These are phyloP conservation scores for Omphalea diandra DNA, from an alignment of 441 rosid species.

Conservation along the genomic window DNA sequence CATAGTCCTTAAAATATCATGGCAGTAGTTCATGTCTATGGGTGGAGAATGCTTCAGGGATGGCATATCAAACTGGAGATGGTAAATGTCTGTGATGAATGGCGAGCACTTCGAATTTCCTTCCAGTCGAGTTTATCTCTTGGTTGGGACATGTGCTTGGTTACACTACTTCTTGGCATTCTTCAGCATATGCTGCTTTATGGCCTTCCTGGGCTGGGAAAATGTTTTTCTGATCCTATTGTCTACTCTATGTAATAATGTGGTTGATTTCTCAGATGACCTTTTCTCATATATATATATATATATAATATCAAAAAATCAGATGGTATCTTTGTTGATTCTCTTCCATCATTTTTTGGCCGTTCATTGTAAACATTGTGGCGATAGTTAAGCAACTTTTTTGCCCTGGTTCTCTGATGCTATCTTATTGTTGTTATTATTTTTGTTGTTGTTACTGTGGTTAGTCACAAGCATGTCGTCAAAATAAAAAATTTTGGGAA, in stretches of 20 bases:
- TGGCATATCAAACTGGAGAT: neutral
- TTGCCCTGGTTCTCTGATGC: neutral
- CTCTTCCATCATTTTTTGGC: constrained; percentile 10
- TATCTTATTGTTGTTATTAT: too few relatives aligned
- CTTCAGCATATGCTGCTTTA: neutral
- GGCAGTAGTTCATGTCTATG: neutral
- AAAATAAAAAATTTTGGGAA: neutral
- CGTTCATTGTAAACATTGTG: constrained; percentile 15
- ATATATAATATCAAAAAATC: neutral
- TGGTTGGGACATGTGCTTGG: neutral
- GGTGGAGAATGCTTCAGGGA: constrained; percentile 4
- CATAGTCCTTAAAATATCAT: neutral
- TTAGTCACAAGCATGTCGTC: constrained; percentile 1
- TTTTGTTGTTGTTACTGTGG: too few relatives aligned
- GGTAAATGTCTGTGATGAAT: neutral
- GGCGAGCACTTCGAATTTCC: neutral
- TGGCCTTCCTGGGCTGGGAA: neutral
- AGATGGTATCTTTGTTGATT: neutral
- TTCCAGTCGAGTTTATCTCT: neutral
- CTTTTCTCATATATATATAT: neutral
- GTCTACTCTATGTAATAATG: too few relatives aligned
- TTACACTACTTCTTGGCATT: neutral
- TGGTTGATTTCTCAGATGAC: neutral
- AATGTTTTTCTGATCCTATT: neutral
- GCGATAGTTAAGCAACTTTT: too few relatives aligned